Base-by-base conservation (phyloP, 2,329 filamentous ascomycete species). In the Penicillium glabrum region DNA sequence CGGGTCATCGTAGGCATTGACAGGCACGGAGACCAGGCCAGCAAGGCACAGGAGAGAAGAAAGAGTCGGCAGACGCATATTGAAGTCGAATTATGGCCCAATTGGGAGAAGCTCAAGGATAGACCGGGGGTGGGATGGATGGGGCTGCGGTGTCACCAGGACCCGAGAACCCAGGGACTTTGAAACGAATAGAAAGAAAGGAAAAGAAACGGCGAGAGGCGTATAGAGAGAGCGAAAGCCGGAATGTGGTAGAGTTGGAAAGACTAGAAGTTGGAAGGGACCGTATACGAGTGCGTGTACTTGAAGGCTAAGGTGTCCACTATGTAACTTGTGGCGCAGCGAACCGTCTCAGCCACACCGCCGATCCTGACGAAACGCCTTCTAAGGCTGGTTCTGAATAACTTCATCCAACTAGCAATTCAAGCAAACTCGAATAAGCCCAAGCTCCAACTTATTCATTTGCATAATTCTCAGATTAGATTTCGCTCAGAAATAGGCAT, bases 1-100 rank as follows among this genome's bases (percentile, higher is more conserved):
- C 57, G 78, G 73, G 61, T 79, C 63, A 39, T 81, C 81, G 59
- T 83, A 76, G 58, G 73, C 73, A 61, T 67, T 68, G 55, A 63
- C 65, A 23, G 67, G 66, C 44, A 69, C 61, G 14, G 70, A 57
- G n/a, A 67, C 66, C 48, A 77, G 60, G 51, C 72, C 71, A 23
- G 70, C 65, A 29, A 73, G 62, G 60, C 69, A 73, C 51, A 77
- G 61, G 37, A 72, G 66, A 35, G 70, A 70, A 50, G 71, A 72
- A 53, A 74, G 56, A 52, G 65, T 67, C 51, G 68, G 70, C 35
- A 74, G 61, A 56, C 71, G 68, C 73, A 75, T 75, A 44, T 44
- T 62, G 35, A 39, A 39, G 43, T 43, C 48, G 43, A 61, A 57
- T 57, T 58, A 59, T 50, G 45, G 59, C 61, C 58, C 62, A 57